phyloP scores from a whole-genome alignment of 2,329 filamentous ascomycete species.

The Colletotrichum sp. region DNA sequence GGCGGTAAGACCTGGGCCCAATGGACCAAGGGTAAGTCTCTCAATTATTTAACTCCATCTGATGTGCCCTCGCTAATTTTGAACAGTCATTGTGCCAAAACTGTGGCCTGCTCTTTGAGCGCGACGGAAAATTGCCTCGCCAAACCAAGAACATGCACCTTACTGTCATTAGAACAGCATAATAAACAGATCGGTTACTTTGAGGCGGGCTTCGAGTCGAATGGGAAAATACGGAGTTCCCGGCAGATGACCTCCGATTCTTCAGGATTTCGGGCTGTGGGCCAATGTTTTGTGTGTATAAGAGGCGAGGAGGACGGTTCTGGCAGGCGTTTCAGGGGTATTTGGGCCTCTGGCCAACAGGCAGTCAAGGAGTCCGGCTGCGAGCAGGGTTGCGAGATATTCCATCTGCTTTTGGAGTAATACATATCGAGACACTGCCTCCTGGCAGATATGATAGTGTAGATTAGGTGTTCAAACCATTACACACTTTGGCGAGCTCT shows the following conservation, averaged over 20 bases:
- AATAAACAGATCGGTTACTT: neutral
- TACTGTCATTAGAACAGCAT: constrained; percentile 18
- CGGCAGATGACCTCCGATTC: constrained; percentile 32
- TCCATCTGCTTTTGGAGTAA: constrained; percentile 18
- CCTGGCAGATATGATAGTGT: neutral
- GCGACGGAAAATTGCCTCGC: constrained; percentile 78
- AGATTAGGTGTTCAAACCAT: neutral
- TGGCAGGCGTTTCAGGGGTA: constrained; percentile 15
- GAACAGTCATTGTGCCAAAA: constrained; percentile 86
- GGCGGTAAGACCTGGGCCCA: constrained; percentile 91
- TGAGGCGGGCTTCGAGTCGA: neutral
- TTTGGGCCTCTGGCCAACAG: constrained; percentile 5
- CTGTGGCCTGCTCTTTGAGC: constrained; percentile 88
- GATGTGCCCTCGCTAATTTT: neutral
- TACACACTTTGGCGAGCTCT: neutral
- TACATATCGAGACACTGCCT: neutral
- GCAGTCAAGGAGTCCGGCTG: constrained; percentile 19
- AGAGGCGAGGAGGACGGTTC: constrained; percentile 1
- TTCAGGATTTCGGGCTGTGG: constrained; percentile 8
- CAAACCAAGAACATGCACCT: constrained; percentile 24
- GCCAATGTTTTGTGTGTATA: neutral
- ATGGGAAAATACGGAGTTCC: neutral
- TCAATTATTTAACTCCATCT: constrained; percentile 23
- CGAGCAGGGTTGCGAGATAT: constrained; percentile 14
- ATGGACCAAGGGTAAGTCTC: constrained; percentile 77